Percentiles rank a stretch among this genome's conserved stretches.
phyloP scores from a whole-genome alignment of 2,329 filamentous ascomycete genomes.

The Trichoderma gracile region DNA sequence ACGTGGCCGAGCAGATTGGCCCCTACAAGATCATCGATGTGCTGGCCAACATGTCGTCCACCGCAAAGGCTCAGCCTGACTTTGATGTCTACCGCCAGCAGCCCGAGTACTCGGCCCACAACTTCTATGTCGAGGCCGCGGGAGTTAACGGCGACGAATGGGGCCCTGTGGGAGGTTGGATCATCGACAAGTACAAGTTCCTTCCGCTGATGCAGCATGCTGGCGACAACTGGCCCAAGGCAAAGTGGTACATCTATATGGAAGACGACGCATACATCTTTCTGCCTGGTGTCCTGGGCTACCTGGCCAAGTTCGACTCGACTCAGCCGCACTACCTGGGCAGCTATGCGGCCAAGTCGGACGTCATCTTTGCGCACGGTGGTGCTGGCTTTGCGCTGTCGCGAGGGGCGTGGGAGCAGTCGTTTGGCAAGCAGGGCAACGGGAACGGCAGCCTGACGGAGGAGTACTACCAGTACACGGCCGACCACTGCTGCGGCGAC shows the following conservation, averaged over 20 bases:
- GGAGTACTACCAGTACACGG: constrained; percentile 31
- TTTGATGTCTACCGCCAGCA: constrained; percentile 33
- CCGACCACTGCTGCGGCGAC: constrained; percentile 33
- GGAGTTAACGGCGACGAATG: constrained; percentile 32
- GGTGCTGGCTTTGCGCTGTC: constrained; percentile 33
- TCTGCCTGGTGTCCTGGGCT: constrained; percentile 29
- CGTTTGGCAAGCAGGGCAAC: constrained; percentile 29
- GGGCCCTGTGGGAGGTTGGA: constrained; percentile 33
- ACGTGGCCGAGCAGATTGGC: constrained; percentile 29
- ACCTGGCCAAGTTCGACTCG: constrained; percentile 30
- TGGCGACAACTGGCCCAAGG: constrained; percentile 30
- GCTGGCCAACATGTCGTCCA: constrained; percentile 31
- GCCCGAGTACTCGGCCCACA: constrained; percentile 31
- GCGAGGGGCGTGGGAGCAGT: constrained; percentile 32
- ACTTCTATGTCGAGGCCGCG: constrained; percentile 31
- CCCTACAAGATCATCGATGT: constrained; percentile 30
- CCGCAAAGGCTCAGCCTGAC: constrained; percentile 27
- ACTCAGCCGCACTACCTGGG: constrained; percentile 31
- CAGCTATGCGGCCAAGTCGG: constrained; percentile 32
- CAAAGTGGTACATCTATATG: constrained; percentile 35
- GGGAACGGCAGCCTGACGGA: constrained; percentile 25
- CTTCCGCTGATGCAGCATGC: constrained; percentile 33
- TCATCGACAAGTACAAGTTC: constrained; percentile 35
- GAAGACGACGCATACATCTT: constrained; percentile 34
- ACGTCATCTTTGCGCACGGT: constrained; percentile 32